Evolutionary conservation across 148 eudicot species (phyloP), one percentile per base, ranked within the genome.

Genomic region (Fallopia convolvulus): DNA sequence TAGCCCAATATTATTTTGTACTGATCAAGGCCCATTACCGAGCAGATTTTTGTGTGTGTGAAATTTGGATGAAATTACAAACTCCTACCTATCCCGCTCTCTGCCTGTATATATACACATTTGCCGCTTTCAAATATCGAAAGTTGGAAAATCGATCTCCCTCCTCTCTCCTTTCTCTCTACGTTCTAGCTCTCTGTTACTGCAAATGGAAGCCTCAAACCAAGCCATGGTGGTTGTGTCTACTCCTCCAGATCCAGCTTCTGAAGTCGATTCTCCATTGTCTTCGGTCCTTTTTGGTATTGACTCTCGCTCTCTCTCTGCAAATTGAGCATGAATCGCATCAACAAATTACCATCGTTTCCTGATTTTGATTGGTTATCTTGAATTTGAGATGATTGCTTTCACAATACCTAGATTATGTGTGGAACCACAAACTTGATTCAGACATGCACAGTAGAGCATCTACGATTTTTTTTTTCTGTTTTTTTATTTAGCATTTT

Each of bases 271-370:
- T 21, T 88, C 97, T 81, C 89, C 83, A 60, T 80, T 89, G 30
- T 84, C 91, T 13, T 66, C 90, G 65, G 78, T 91, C 76, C 72
- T 91, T 33, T 84, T 79, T 78, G 90, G 93, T 91, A 41, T 70
- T 68, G 55, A 70, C 83, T 82, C 80, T 77, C 47, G 76, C 76
- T 68, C 44, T 39, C 61, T 55, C 26, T n/a, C 8, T 42, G 46
- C 17, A 50, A 58, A 58, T 21, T 23, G 14, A 58, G 33, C 66
- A 58, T 33, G 21, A 21, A 58, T 58, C 32, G 70, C 39, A 32
- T 5, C 21, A 3, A 30, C 30, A 63, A 26, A 8, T 30, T n/a
- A 63, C 11, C 17, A 12, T 30, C 36, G 14, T 30, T 46, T 68
- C 41, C 44, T 36, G 72, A 36, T 68, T 33, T 68, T 68, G 44